phyloP scores from a whole-genome alignment of 139 green algal genomes.

The Chlamydomonas sphaeroides region DNA sequence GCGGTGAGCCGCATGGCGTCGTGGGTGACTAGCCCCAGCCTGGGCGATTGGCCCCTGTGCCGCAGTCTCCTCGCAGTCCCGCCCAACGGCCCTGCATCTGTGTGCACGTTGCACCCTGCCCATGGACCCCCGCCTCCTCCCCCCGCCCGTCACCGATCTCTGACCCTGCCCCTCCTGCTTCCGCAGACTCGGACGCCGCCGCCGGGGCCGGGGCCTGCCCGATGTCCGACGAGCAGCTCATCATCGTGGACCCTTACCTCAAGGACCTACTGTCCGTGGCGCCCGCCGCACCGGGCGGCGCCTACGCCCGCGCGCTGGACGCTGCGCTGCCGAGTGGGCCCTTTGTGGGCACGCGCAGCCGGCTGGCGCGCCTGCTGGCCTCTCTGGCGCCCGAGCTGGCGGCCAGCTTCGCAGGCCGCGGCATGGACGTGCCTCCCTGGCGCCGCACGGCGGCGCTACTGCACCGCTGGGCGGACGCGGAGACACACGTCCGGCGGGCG shows the following conservation, averaged over 20 bases:
- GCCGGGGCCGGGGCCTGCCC: too few relatives aligned
- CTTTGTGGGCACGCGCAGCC: background rate
- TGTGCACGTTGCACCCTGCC: too few relatives aligned
- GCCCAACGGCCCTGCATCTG: too few relatives aligned
- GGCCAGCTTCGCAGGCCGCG: background rate
- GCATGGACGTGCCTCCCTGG: constrained; percentile 35
- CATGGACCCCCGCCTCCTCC: too few relatives aligned
- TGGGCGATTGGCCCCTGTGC: too few relatives aligned
- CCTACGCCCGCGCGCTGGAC: background rate
- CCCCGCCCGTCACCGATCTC: too few relatives aligned
- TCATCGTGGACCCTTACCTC: constrained; percentile 15
- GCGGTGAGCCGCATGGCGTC: background rate
- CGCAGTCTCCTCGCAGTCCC: too few relatives aligned
- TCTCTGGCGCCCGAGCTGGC: background rate
- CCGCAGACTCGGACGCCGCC: background rate
- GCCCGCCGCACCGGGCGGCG: constrained; percentile 3
- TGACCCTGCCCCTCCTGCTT: too few relatives aligned
- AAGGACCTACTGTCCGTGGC: constrained; percentile 3
- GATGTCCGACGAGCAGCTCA: background rate
- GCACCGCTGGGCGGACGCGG: constrained; percentile 4
- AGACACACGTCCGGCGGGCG: too few relatives aligned
- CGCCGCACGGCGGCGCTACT: constrained; percentile 22
- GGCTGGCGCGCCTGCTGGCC: constrained; percentile 6
- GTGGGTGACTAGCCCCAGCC: too few relatives aligned
- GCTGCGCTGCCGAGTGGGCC: background rate